Conservation (phyloP, 1,139 yeast genomes). For the Sugiyamaella paludigena region DNA sequence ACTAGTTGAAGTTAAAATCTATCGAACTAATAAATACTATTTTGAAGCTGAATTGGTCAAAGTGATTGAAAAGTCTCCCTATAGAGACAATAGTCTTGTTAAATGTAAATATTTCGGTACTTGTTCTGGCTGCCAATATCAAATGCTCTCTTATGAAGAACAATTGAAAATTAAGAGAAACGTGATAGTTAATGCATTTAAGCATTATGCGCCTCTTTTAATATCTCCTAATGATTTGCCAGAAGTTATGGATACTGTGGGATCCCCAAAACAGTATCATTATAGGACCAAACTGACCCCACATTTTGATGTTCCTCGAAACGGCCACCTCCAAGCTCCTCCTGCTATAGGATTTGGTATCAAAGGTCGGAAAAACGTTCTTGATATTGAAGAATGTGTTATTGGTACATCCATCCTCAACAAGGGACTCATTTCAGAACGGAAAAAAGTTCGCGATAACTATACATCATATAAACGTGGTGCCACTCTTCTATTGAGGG, state of each 20-base stretch:
- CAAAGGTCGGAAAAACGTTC: slow-evolving; percentile 68
- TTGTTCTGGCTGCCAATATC: slow-evolving; percentile 94
- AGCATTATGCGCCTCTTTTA: slow-evolving; percentile 60
- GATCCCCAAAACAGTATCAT: slow-evolving; percentile 71
- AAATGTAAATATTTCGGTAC: slow-evolving; percentile 73
- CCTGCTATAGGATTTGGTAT: slow-evolving; percentile 90
- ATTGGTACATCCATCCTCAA: slow-evolving; percentile 83
- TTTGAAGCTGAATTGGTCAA: slow-evolving; percentile 72
- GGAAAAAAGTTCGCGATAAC: slow-evolving; percentile 51
- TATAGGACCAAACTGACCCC: slow-evolving; percentile 95
- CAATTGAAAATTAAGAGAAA: slow-evolving; percentile 71
- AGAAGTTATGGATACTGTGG: slow-evolving; percentile 59
- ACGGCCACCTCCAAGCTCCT: slow-evolving; percentile 40
- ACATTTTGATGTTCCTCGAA: slow-evolving; percentile 83
- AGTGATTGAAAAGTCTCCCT: slow-evolving; percentile 46
- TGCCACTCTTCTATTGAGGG: slow-evolving; percentile 83
- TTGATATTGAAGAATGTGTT: slow-evolving; percentile 91
- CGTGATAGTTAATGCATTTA: slow-evolving; percentile 80
- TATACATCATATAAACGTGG: slow-evolving; percentile 66
- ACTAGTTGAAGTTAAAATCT: slow-evolving; percentile 61
- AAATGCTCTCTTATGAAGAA: slow-evolving; percentile 65
- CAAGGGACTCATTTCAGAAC: slow-evolving; percentile 69
- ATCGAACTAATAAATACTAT: slow-evolving; percentile 72
- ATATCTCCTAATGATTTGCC: slow-evolving; percentile 49
- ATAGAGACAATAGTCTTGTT: slow-evolving; percentile 54